Percentiles rank a stretch among this genome's conserved stretches.
These are phyloP conservation scores for Macrophomina phaseolina DNA, from an alignment of 2,329 filamentous ascomycete genomes.

Conservation along the genomic window DNA sequence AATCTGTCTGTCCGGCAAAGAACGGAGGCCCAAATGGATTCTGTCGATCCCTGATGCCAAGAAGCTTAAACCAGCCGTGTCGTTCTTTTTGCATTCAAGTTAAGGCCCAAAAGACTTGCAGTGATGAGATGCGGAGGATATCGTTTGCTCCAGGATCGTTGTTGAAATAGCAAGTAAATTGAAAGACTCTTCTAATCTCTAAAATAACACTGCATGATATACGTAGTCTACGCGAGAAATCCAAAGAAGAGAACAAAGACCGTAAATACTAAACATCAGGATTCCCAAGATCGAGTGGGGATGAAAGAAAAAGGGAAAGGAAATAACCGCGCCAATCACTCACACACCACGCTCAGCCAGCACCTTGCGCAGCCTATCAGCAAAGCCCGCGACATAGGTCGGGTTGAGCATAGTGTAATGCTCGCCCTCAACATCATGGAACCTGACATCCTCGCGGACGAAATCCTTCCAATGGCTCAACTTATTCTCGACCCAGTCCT, in stretches of 20 bases:
- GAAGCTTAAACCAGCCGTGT: too few relatives aligned
- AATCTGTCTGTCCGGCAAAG: too few relatives aligned
- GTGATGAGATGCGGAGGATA: too few relatives aligned
- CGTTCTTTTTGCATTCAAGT: too few relatives aligned
- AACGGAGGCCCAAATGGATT: too few relatives aligned
- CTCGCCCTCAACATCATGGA: constrained; percentile 32
- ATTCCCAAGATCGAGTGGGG: background rate
- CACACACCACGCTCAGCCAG: constrained; percentile 25
- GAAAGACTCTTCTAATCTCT: too few relatives aligned
- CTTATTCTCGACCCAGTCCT: constrained; percentile 40
- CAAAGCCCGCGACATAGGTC: constrained; percentile 32
- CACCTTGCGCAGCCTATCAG: constrained; percentile 28
- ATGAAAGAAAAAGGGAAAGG: background rate
- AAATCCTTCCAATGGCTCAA: constrained; percentile 34
- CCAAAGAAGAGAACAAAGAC: background rate
- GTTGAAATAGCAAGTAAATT: too few relatives aligned
- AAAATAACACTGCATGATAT: too few relatives aligned
- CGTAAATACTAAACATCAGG: background rate
- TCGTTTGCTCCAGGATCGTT: too few relatives aligned
- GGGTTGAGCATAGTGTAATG: constrained; percentile 35
- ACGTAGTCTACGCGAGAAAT: too few relatives aligned
- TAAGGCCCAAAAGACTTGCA: too few relatives aligned
- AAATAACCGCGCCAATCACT: background rate
- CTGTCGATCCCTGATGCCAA: too few relatives aligned
- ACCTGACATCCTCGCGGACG: constrained; percentile 22